Evolutionary conservation across 768 basidiomycete species (phyloP), one percentile per base, ranked within the genome.

Genomic region (Zangia roseola): DNA sequence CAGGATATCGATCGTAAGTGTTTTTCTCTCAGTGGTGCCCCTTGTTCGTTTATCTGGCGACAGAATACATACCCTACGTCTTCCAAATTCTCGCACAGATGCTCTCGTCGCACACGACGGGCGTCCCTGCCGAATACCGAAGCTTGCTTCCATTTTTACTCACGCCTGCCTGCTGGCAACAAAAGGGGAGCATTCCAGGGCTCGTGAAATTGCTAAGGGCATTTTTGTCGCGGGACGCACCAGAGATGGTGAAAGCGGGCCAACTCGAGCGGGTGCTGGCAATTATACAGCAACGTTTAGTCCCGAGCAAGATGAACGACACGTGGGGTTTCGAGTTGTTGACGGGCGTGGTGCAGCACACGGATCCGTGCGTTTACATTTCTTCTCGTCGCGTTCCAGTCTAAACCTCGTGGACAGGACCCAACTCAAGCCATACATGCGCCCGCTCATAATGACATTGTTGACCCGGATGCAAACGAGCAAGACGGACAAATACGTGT

Each of bases 1-100:
- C 84, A 94, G 56, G 95, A 99, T 57, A 92, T 97, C 34, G 87
- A 94, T 53, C 93, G 94, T 94, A 19, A 20, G 61, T 57, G 85
- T 14, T 26, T 37, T 46, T 1, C 12, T 5, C 20, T 34, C 6
- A n/a, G n/a, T n/a, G n/a, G n/a, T 40, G 31, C 19, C 10, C 39
- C 28, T 39, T 31, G 26, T 30, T 28, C 39, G n/a, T n/a, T n/a
- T n/a, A n/a, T n/a, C n/a, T n/a, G n/a, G n/a, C n/a, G n/a, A n/a
- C 67, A 94, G 95, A 97, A 72, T 98, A 97, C 63, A 86, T 98
- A 40, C 95, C 97, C 5, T 99, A 97, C 65, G 88, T 90, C 46
- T 97, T 98, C 78, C 97, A 99, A 63, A 81, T 99, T 56, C 82
- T 97, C 38, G 88, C 94, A 0, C 97, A 98, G 62, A 93, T 99